Conservation (phyloP, 495 filamentous ascomycete genomes). For the Coniosporium apollinis region DNA sequence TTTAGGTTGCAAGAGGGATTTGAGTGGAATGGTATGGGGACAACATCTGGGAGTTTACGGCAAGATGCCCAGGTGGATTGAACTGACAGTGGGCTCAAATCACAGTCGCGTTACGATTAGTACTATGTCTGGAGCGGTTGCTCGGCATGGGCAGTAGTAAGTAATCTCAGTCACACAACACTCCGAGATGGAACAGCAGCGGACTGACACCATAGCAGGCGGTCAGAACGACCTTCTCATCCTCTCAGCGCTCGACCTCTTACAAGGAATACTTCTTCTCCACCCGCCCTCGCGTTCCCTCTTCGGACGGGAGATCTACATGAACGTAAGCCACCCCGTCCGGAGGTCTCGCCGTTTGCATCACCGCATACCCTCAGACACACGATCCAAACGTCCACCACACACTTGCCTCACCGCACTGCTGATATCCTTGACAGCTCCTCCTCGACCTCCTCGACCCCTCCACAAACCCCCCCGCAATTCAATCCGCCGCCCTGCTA, state of each 20-base stretch:
- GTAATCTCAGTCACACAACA: not conserved
- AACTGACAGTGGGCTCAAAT: not conserved
- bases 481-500: slow-evolving; percentile 77
- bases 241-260: slow-evolving; percentile 69
- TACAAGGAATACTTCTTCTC: slow-evolving; percentile 78
- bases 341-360: no score
- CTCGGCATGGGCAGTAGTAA: slow-evolving; percentile 55
- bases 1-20: slow-evolving; percentile 94
- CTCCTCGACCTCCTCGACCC: slow-evolving; percentile 90
- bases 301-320: slow-evolving; percentile 80
- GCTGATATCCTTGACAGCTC: no score
- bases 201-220: slow-evolving; percentile 30
- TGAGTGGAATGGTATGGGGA: slow-evolving; percentile 70
- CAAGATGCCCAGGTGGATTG: slow-evolving; percentile 2
- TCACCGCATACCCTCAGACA: not conserved
- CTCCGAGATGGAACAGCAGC: no score
- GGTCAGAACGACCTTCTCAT: slow-evolving; percentile 81
- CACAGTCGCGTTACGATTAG: slow-evolving; percentile 67
- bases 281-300: slow-evolving; percentile 83
- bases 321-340: no score
- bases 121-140: slow-evolving; percentile 73
- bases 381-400: not conserved
- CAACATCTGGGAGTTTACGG: not conserved
- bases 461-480: slow-evolving; percentile 63
- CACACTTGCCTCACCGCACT: no score